A percentile compares a stretch with the other conserved stretches of the same genome.
These are phyloP conservation scores for Phellinidium pouzarii DNA, from an alignment of 1,284 basidiomycete species.

Conservation along the genomic window DNA sequence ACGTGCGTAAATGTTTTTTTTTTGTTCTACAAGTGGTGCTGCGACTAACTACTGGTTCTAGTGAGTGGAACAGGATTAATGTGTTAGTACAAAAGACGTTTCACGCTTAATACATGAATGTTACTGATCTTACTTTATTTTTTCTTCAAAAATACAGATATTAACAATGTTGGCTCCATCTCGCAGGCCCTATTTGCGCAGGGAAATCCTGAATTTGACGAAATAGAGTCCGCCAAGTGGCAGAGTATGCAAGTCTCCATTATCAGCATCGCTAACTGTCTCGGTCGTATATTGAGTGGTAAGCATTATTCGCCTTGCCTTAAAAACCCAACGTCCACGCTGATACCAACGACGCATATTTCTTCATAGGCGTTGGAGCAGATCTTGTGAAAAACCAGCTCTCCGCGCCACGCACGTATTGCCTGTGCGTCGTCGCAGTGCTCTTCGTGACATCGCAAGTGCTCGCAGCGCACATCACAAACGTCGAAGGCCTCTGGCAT, in stretches of 20 bases:
- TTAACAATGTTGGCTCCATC: slow-evolving; percentile 94
- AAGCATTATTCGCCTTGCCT: slow-evolving; percentile 18
- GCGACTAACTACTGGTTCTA: slow-evolving; percentile 26
- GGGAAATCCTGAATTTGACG: slow-evolving; percentile 57
- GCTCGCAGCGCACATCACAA: slow-evolving; percentile 48
- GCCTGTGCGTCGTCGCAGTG: slow-evolving; percentile 57
- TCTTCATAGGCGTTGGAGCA: slow-evolving; percentile 53
- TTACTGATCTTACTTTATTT: background rate
- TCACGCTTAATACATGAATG: background rate
- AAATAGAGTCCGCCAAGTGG: slow-evolving; percentile 59
- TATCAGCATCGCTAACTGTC: slow-evolving; percentile 80
- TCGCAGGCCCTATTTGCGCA: slow-evolving; percentile 78
- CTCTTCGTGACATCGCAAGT: slow-evolving; percentile 70
- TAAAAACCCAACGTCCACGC: background rate
- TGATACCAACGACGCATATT: background rate
- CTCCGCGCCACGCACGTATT: slow-evolving; percentile 61
- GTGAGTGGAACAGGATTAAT: slow-evolving; percentile 87
- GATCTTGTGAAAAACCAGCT: slow-evolving; percentile 62
- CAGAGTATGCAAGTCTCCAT: slow-evolving; percentile 85
- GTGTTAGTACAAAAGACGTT: slow-evolving; percentile 44
- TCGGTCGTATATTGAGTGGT: slow-evolving; percentile 77
- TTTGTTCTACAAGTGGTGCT: background rate
- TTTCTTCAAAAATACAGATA: too few relatives aligned
- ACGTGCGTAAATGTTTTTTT: slow-evolving; percentile 38
- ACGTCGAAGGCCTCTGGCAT: slow-evolving; percentile 63